A percentile compares a stretch with the other conserved stretches of the same genome.
Conservation (phyloP, 768 basidiomycete genomes). For the Hericium coralloides region DNA sequence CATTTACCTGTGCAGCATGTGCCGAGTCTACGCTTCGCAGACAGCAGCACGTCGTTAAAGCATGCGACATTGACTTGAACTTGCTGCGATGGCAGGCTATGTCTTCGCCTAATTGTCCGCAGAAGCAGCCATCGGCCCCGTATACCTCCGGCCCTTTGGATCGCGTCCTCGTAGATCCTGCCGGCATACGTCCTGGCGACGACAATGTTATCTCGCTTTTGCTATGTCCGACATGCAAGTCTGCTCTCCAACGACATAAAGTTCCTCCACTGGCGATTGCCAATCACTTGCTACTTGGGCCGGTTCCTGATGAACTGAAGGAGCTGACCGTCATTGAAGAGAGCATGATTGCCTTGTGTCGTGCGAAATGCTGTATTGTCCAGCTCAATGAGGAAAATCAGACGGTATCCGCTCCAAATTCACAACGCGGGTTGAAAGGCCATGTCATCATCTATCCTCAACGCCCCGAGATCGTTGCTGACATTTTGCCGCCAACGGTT, state of each 20-base stretch:
- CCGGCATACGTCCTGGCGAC: background rate
- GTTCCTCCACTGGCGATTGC: slow-evolving; percentile 24
- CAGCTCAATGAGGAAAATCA: background rate
- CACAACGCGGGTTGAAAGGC: slow-evolving; percentile 28
- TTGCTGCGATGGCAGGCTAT: background rate
- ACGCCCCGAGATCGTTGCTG: slow-evolving; percentile 18
- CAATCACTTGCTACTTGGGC: slow-evolving; percentile 24
- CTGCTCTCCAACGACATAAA: slow-evolving; percentile 5
- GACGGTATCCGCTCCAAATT: background rate
- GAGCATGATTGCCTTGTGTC: slow-evolving; percentile 29
- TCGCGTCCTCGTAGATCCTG: background rate
- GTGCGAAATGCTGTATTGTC: slow-evolving; percentile 16
- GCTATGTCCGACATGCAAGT: slow-evolving; percentile 11
- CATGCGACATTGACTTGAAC: background rate
- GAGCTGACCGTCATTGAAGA: slow-evolving; percentile 31
- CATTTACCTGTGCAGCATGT: background rate
- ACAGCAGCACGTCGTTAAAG: background rate
- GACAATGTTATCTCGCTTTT: background rate
- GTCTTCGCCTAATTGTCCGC: background rate
- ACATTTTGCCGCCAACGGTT: slow-evolving; percentile 26
- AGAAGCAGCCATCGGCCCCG: no score
- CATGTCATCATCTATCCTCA: slow-evolving; percentile 35
- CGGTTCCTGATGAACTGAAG: slow-evolving; percentile 22
- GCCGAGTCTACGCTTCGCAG: background rate
- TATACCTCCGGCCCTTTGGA: background rate